Evolutionary conservation across 2,329 filamentous ascomycete species (phyloP).

Genomic region (Aspergillus sp.): DNA sequence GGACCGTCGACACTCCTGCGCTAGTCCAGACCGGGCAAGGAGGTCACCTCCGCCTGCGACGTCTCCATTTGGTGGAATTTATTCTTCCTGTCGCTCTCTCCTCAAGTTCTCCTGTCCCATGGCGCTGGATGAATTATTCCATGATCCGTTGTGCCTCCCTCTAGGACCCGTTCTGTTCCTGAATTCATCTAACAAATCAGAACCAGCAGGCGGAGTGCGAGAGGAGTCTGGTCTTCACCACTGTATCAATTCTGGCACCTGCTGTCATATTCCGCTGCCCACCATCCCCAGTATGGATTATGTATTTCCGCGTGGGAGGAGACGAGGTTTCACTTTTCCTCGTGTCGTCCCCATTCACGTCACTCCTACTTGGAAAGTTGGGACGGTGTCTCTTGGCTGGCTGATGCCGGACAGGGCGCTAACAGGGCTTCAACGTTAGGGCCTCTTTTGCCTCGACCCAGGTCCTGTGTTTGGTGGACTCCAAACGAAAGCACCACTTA

Average conservation of each 20-base stretch:
- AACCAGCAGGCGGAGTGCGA: not conserved
- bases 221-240: not conserved
- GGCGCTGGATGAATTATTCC: slow-evolving; percentile 7
- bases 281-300: not conserved
- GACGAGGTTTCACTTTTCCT: slow-evolving; percentile 5
- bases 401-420: slow-evolving; percentile 29
- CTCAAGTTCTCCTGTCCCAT: slow-evolving; percentile 10
- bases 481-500: slow-evolving; percentile 24
- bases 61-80: not conserved
- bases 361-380: not conserved
- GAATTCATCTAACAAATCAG: not conserved
- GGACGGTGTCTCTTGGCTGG: slow-evolving; percentile 14
- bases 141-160: not conserved
- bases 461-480: slow-evolving; percentile 30
- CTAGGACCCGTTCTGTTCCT: not conserved
- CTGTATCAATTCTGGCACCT: not conserved
- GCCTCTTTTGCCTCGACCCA: slow-evolving; percentile 19
- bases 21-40: slow-evolving; percentile 14
- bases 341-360: slow-evolving; percentile 2
- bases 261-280: not conserved
- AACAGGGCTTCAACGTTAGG: slow-evolving; percentile 24
- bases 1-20: not conserved
- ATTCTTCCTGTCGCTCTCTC: not conserved
- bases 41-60: slow-evolving; percentile 6
- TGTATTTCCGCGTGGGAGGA: not conserved